A percentile compares a stretch with the other conserved stretches of the same genome.
phyloP scores from a whole-genome alignment of 345 rosid species.

The Hypericum perforatum region DNA sequence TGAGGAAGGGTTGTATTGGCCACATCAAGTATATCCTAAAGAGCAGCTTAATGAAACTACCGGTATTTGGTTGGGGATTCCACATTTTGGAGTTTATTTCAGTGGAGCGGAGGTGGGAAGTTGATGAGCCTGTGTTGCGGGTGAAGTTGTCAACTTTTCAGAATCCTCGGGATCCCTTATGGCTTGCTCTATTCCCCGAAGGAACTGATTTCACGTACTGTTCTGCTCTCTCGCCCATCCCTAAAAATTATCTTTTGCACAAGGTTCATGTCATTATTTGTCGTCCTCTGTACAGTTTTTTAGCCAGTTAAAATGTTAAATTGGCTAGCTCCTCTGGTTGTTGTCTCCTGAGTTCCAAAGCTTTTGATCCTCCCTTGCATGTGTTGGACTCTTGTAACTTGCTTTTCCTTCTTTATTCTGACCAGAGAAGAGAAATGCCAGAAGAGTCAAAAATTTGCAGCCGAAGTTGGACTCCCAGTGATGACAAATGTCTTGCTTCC shows the following conservation, averaged over 20 bases:
- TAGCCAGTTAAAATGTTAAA: background rate
- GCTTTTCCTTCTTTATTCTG: constrained; percentile 12
- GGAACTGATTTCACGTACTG: constrained; percentile 82
- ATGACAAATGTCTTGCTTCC: constrained; percentile 65
- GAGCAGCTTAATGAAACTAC: constrained; percentile 74
- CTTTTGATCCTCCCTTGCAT: background rate
- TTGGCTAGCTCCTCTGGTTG: background rate
- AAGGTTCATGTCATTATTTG: background rate
- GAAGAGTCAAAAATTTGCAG: constrained; percentile 53
- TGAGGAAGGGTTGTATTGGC: constrained; percentile 67
- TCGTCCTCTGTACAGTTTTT: background rate
- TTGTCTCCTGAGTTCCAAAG: background rate
- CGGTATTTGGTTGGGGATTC: constrained; percentile 83
- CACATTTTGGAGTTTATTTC: constrained; percentile 75
- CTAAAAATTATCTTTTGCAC: constrained; percentile 6
- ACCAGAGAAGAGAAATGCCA: constrained; percentile 61
- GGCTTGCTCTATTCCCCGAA: constrained; percentile 89
- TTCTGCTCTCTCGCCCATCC: constrained; percentile 16
- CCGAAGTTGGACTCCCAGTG: constrained; percentile 63
- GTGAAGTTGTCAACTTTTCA: constrained; percentile 55
- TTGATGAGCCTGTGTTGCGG: constrained; percentile 49
- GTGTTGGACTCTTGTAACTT: background rate
- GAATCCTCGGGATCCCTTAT: constrained; percentile 59
- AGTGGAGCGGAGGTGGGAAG: constrained; percentile 79
- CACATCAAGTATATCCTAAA: constrained; percentile 68